Percentiles rank a stretch among this genome's conserved stretches.
These are phyloP conservation scores for Klebsormidium nitens DNA, from an alignment of 139 green algal species.

Conservation along the genomic window DNA sequence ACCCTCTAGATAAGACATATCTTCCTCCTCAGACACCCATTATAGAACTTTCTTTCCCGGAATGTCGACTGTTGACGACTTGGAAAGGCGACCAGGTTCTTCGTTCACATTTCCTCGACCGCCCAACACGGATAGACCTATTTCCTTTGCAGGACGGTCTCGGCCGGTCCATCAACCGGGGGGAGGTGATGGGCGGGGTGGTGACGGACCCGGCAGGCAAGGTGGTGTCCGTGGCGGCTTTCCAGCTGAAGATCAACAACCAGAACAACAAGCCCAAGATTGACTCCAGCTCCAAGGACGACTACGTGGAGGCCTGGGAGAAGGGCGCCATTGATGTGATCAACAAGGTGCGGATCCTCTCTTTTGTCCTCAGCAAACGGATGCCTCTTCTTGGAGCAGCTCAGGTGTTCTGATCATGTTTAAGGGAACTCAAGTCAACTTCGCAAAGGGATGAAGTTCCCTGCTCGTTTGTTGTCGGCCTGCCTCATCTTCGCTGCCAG, in stretches of 20 bases:
- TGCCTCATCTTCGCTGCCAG: too few relatives aligned
- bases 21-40: background rate
- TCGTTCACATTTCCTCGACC: too few relatives aligned
- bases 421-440: too few relatives aligned
- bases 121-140: too few relatives aligned
- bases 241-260: background rate
- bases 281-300: constrained; percentile 2
- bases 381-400: background rate
- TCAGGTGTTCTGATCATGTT: too few relatives aligned
- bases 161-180: too few relatives aligned
- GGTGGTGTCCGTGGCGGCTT: background rate
- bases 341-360: background rate
- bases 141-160: too few relatives aligned
- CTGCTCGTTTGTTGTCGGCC: background rate
- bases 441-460: too few relatives aligned
- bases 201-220: background rate
- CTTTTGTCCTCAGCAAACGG: background rate
- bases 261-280: constrained; percentile 17
- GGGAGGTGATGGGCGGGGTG: constrained; percentile 8
- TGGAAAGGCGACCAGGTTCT: too few relatives aligned
- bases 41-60: too few relatives aligned
- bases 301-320: constrained; percentile 3
- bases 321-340: background rate
- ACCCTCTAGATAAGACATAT: too few relatives aligned
- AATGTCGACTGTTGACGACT: too few relatives aligned